These are phyloP conservation scores for Diplocarpon rosae DNA, from an alignment of 2,329 filamentous ascomycete species.

Conservation along the genomic window DNA sequence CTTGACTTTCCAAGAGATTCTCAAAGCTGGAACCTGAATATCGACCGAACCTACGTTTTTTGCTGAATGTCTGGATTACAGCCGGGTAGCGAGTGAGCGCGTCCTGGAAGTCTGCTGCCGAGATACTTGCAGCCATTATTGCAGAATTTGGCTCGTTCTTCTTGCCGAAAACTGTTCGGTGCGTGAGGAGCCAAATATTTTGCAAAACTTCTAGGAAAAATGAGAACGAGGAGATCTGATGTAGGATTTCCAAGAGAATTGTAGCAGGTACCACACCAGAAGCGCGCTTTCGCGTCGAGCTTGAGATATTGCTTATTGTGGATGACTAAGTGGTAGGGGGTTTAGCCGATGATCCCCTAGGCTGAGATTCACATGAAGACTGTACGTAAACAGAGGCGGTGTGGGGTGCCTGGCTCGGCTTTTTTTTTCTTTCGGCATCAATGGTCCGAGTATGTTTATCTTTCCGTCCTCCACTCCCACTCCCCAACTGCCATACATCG, in stretches of 20 bases:
- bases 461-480: not conserved
- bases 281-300: too few species aligned
- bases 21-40: not conserved
- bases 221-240: conserved; percentile 8
- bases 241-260: conserved; percentile 8
- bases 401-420: too few species aligned
- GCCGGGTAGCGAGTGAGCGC: conserved; percentile 21
- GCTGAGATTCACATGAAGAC: too few species aligned
- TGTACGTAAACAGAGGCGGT: too few species aligned
- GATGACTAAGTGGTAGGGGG: too few species aligned
- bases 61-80: conserved; percentile 17
- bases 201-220: not conserved
- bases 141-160: conserved; percentile 4
- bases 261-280: not conserved
- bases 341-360: too few species aligned
- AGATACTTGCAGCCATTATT: conserved; percentile 22
- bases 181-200: conserved; percentile 5
- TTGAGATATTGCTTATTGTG: too few species aligned
- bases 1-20: not conserved
- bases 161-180: conserved; percentile 13
- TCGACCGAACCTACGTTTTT: conserved; percentile 15
- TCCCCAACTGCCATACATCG: not conserved
- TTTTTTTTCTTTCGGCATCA: too few species aligned
- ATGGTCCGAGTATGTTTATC: not conserved
- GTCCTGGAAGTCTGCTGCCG: conserved; percentile 21